Percentiles rank a stretch among this genome's conserved stretches.
Evolutionary conservation across 1,284 basidiomycete species (phyloP).

Genomic region (Trichosporon sp.): DNA sequence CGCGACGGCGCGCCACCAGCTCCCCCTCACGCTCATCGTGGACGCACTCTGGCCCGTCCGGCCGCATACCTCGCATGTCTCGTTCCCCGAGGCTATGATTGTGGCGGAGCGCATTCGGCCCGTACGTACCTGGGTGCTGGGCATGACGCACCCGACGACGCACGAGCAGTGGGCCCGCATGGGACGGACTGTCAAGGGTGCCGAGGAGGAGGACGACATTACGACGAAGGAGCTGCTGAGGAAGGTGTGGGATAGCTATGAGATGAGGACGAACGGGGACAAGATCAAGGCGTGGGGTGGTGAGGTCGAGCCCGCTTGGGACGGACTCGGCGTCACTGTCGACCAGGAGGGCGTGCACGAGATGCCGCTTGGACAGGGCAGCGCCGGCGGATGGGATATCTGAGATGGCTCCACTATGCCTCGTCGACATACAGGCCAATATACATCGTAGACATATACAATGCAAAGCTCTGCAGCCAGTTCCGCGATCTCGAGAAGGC

Average conservation of each 20-base stretch:
- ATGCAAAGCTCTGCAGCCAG: background rate
- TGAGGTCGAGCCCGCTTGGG: slow-evolving; percentile 47
- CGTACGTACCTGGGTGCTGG: slow-evolving; percentile 50
- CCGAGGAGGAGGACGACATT: slow-evolving; percentile 26
- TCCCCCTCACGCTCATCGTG: slow-evolving; percentile 48
- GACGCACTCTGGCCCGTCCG: slow-evolving; percentile 53
- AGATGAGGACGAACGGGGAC: slow-evolving; percentile 24
- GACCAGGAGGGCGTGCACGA: slow-evolving; percentile 20
- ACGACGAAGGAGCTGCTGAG: slow-evolving; percentile 28
- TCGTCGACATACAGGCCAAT: background rate
- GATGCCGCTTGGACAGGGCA: slow-evolving; percentile 27
- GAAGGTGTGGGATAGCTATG: slow-evolving; percentile 27
- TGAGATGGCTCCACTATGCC: background rate
- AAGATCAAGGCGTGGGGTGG: slow-evolving; percentile 32
- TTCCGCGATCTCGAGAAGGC: background rate
- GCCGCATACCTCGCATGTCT: slow-evolving; percentile 52
- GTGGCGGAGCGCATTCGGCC: slow-evolving; percentile 47
- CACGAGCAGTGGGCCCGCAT: slow-evolving; percentile 56
- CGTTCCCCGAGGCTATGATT: slow-evolving; percentile 49
- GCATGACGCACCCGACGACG: slow-evolving; percentile 54
- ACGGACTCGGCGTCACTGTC: slow-evolving; percentile 46
- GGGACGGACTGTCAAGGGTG: slow-evolving; percentile 37
- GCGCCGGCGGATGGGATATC: slow-evolving; percentile 26
- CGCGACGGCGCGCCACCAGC: slow-evolving; percentile 18
- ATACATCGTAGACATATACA: background rate